A percentile compares a stretch with the other conserved stretches of the same genome.
These are phyloP conservation scores for Physcomitrium patens DNA, from an alignment of 225 moss, liverwort and hornwort species.

Conservation along the genomic window DNA sequence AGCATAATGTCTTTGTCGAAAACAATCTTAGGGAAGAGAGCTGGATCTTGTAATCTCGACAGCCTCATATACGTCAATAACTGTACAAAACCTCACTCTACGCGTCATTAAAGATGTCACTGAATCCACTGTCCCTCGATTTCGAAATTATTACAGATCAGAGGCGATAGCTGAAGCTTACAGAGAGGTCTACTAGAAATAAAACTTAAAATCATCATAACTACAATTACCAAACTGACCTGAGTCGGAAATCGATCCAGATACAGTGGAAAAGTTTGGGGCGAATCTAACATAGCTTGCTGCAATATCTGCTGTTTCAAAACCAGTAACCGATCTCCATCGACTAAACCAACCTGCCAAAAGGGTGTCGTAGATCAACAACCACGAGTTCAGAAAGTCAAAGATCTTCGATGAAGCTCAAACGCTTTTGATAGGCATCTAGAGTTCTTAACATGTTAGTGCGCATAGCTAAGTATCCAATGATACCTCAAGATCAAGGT, in stretches of 20 bases:
- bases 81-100: constrained; percentile 45
- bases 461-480: background rate
- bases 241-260: constrained; percentile 92
- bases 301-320: constrained; percentile 88
- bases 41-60: constrained; percentile 90
- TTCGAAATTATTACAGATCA: background rate
- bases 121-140: constrained; percentile 6
- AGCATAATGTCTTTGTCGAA: constrained; percentile 87
- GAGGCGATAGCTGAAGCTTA: background rate
- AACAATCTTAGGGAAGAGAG: constrained; percentile 87
- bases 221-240: constrained; percentile 39
- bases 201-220: constrained; percentile 8
- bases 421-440: background rate
- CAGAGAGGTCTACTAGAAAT: background rate
- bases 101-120: constrained; percentile 6
- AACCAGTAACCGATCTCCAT: constrained; percentile 72
- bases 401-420: constrained; percentile 4
- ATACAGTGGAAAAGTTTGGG: constrained; percentile 87
- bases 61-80: constrained; percentile 91
- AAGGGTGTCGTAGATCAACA: background rate
- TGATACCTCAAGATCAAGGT: constrained; percentile 71
- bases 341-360: constrained; percentile 80
- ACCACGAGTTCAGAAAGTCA: background rate
- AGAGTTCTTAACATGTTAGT: background rate
- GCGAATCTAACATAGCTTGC: constrained; percentile 72